phyloP scores from a whole-genome alignment of 2,329 filamentous ascomycete species.

The Sporothrix schenckii region DNA sequence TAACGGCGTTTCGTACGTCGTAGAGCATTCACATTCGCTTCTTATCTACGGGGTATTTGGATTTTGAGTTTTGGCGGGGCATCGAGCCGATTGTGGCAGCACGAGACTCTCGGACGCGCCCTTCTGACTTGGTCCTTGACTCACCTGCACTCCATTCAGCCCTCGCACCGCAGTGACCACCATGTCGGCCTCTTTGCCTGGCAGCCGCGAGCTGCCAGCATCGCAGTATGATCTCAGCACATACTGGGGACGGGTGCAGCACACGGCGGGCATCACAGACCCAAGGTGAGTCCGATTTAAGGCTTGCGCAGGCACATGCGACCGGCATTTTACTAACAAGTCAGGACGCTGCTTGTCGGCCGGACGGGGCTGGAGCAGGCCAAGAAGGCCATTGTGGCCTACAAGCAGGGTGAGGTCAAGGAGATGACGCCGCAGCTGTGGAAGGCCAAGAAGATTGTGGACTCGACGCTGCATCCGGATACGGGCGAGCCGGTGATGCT shows the following conservation, averaged over 20 bases:
- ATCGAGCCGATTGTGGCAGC: neutral
- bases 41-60: neutral
- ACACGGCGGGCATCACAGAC: slow-evolving; percentile 87
- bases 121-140: neutral
- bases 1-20: neutral
- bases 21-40: neutral
- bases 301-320: neutral
- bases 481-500: slow-evolving; percentile 90
- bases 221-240: slow-evolving; percentile 92
- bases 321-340: neutral
- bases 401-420: slow-evolving; percentile 79
- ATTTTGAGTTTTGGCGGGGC: no score
- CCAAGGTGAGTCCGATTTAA: slow-evolving; percentile 71
- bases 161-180: slow-evolving; percentile 14
- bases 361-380: slow-evolving; percentile 78
- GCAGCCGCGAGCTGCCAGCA: slow-evolving; percentile 77
- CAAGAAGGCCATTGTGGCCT: slow-evolving; percentile 77
- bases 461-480: slow-evolving; percentile 94
- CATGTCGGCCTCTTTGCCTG: slow-evolving; percentile 69
- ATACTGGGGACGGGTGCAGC: slow-evolving; percentile 92
- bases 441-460: slow-evolving; percentile 94
- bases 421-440: slow-evolving; percentile 90
- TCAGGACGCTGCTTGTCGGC: slow-evolving; percentile 83
- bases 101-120: no score
- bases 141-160: neutral